Conservation (phyloP, 1,139 yeast genomes). For the Geotrichum armillariae region DNA sequence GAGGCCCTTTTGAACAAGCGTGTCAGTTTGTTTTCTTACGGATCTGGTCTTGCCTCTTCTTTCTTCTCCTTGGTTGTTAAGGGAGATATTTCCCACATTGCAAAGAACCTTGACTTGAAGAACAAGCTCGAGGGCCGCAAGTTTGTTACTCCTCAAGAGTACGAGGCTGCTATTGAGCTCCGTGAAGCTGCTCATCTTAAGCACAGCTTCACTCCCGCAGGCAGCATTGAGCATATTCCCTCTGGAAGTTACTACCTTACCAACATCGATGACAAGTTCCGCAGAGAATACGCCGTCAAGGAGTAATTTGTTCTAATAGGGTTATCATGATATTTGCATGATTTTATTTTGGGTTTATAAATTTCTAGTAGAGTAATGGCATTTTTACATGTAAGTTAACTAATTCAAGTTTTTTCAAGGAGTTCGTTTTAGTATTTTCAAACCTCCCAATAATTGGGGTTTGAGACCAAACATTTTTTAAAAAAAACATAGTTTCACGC, state of each 20-base stretch:
- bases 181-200: slow-evolving; percentile 90
- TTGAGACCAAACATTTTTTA: too few species aligned
- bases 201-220: slow-evolving; percentile 76
- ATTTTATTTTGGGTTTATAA: slow-evolving; percentile 1
- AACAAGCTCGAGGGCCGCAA: slow-evolving; percentile 67
- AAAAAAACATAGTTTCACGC: too few species aligned
- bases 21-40: slow-evolving; percentile 92
- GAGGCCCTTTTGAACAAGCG: slow-evolving; percentile 79
- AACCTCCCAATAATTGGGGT: too few species aligned
- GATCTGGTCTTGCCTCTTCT: slow-evolving; percentile 96
- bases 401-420: too few species aligned
- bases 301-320: too few species aligned
- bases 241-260: slow-evolving; percentile 83
- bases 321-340: background rate
- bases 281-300: slow-evolving; percentile 73
- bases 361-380: too few species aligned
- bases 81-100: slow-evolving; percentile 77
- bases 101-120: slow-evolving; percentile 65
- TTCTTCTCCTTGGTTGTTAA: slow-evolving; percentile 75
- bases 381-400: too few species aligned
- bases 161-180: slow-evolving; percentile 74
- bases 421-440: too few species aligned
- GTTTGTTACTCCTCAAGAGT: slow-evolving; percentile 71
- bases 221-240: slow-evolving; percentile 68
- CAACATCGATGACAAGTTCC: slow-evolving; percentile 83